Percentiles rank a stretch among this genome's conserved stretches.
Conservation (phyloP, 139 green algal genomes). For the Pleodorina starrii region DNA sequence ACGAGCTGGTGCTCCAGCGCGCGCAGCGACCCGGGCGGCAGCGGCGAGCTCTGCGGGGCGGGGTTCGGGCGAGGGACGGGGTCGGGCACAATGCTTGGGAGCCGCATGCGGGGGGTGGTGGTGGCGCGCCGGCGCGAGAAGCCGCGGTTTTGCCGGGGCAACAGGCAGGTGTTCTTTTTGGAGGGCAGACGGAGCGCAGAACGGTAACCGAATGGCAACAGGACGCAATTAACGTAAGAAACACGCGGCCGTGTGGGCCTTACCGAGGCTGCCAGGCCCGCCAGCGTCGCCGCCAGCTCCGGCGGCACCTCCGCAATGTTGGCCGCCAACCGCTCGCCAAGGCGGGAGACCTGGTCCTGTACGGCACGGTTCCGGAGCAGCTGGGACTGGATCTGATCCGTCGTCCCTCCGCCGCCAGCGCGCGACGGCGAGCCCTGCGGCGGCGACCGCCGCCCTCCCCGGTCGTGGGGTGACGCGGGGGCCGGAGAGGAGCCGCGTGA, state of each 20-base stretch:
- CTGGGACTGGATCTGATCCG: conserved; percentile 12
- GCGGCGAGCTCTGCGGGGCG: background rate
- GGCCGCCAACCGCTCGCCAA: background rate
- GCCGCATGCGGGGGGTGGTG: no score
- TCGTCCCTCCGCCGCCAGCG: no score
- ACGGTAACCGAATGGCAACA: no score
- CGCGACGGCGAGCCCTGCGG: background rate
- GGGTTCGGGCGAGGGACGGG: no score
- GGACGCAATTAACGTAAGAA: no score
- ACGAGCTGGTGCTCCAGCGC: conserved; percentile 50
- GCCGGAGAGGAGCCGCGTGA: background rate
- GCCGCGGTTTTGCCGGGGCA: no score
- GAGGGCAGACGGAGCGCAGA: no score
- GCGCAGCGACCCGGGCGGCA: background rate
- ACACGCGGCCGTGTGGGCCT: no score
- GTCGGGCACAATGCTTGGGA: no score
- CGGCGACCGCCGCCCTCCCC: background rate
- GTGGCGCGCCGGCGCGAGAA: no score
- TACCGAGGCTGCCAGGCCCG: conserved; percentile 5
- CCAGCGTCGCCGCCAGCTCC: conserved; percentile 18
- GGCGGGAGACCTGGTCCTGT: background rate
- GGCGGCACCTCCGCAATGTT: background rate
- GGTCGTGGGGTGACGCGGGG: background rate
- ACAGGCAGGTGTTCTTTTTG: no score
- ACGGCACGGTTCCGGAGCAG: background rate